Evolutionary conservation across 371 early-diverging fungal genomes (phyloP), one percentile per base, ranked within the genome.

Genomic region (Rhizopus arrhizus): DNA sequence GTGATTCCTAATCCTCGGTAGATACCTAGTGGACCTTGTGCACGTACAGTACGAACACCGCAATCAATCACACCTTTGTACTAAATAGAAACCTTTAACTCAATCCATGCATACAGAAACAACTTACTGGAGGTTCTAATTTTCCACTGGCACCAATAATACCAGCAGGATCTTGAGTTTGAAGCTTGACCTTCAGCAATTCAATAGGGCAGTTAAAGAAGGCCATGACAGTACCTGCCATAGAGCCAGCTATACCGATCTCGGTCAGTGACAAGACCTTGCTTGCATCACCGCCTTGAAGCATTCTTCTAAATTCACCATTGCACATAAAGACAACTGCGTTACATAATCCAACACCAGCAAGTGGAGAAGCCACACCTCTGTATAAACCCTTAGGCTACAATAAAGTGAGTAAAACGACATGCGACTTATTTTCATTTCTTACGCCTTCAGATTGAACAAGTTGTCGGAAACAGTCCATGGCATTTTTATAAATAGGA

Each of bases 271-370:
- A 40, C 31, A 48, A 9, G 4, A 47, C 15, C 59, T 81, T 72
- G 6, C 45, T 70, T 22, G 73, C 72, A 62, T 84, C 84, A 43
- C 75, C 78, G 12, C 65, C 73, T 58, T 85, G 85, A 13, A 94
- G 63, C 61, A 86, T 64, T 42, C 89, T 83, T 55, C 89, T 77
- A 60, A 90, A 90, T 50, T 78, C 79, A 33, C 90, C 91, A 67
- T 94, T 91, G 36, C 90, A 85, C 62, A 89, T 83, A 76, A 94
- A 94, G 60, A 94, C 79, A 33, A 93, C 91, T 0, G 94, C 94
- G 72, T 94, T 94, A 67, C 89, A 92, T 40, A 93, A 83, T 47
- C 93, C 95, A 59, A 92, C 89, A n/a, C 94, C 95, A 55, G 87
- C 81, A 64, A 95, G 67, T 3, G 95, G 95, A 5, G 92, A 91